A percentile compares a stretch with the other conserved stretches of the same genome.
Conservation (phyloP, 139 green algal genomes). For the Haematococcus lacustris region DNA sequence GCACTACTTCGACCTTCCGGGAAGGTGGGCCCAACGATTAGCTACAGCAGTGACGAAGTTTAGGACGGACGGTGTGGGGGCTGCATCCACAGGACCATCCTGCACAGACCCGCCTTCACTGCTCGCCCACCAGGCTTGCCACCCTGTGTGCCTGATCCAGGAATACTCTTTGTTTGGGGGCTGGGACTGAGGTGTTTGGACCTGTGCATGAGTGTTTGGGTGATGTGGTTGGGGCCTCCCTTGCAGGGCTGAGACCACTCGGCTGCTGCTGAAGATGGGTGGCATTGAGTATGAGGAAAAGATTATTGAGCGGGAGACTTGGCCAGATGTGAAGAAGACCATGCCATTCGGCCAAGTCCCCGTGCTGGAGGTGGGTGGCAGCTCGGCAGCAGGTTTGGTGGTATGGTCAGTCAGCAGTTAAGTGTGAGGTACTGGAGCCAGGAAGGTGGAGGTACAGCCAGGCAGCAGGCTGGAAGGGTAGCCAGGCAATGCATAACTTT, state of each 20-base stretch:
- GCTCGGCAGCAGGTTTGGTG: no score
- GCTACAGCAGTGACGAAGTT: no score
- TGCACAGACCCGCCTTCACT: background rate
- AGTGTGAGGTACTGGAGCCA: no score
- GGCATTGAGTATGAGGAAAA: background rate
- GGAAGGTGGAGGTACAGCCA: no score
- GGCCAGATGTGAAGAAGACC: slow-evolving; percentile 1
- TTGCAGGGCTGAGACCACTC: slow-evolving; percentile 3
- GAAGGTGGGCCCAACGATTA: background rate
- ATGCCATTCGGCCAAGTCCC: slow-evolving; percentile 7
- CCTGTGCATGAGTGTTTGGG: no score
- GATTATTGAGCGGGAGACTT: background rate
- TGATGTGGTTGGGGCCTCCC: background rate
- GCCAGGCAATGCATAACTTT: no score
- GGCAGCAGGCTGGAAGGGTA: no score
- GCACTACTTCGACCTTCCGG: background rate
- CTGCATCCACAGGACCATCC: no score
- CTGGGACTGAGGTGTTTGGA: no score
- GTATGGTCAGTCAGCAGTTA: no score
- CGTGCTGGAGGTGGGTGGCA: slow-evolving; percentile 7
- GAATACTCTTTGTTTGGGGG: no score
- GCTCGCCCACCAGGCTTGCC: background rate
- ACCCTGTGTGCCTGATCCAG: background rate
- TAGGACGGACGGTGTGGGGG: background rate
- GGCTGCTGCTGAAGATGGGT: background rate